Conservation (phyloP, 768 basidiomycete genomes). For the Kwoniella europaea region DNA sequence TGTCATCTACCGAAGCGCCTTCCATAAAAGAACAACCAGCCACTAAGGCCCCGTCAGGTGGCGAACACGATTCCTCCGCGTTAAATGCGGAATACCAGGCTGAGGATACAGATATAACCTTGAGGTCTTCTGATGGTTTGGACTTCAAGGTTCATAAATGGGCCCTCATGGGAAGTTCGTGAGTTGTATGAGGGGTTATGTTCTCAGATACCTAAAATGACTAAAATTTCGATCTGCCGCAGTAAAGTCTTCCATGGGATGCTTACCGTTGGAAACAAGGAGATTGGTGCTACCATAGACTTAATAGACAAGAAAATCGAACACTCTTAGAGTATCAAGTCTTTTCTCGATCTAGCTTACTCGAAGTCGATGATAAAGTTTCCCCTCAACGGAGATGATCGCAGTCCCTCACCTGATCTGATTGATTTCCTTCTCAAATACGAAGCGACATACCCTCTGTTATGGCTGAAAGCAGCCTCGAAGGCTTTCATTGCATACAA, state of each 20-base stretch:
- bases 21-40: too few relatives aligned
- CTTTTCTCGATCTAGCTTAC: constrained; percentile 1
- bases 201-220: not conserved
- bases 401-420: not conserved
- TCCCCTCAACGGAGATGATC: not conserved
- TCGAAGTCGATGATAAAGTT: not conserved
- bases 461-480: not conserved
- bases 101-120: not conserved
- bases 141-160: not conserved
- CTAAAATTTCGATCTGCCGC: too few relatives aligned
- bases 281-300: not conserved
- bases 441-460: not conserved
- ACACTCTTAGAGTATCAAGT: not conserved
- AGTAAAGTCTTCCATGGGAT: not conserved
- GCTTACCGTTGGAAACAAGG: not conserved
- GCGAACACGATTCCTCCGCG: not conserved
- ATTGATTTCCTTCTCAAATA: not conserved
- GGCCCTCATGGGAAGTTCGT: not conserved
- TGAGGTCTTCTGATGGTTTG: not conserved
- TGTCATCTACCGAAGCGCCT: too few relatives aligned
- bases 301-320: not conserved
- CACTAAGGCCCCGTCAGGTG: too few relatives aligned
- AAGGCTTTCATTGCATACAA: not conserved
- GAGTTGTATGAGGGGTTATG: not conserved
- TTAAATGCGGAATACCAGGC: not conserved